Evolutionary conservation across 352 stramenopile genomes (phyloP), one percentile per base, ranked within the genome.

Genomic region (Pythium sukuiense): DNA sequence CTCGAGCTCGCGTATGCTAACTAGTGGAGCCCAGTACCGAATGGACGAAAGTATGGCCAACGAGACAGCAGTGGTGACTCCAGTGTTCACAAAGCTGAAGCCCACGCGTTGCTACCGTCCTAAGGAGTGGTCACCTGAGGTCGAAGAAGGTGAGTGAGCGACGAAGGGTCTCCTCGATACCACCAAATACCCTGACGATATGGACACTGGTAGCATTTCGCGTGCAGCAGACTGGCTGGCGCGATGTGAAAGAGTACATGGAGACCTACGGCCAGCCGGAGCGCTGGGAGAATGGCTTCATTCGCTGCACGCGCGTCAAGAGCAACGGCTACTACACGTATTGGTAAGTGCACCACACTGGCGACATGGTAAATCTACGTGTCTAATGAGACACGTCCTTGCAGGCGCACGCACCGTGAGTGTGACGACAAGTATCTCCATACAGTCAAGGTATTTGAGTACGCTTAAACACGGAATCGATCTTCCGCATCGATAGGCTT

Each of bases 261-360:
- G 78, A 89, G 63, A 86, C 76, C 29, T 90, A 92, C 48, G 83
- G 83, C 20, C 72, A 91, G 48, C 85, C 81, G 2, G 80, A 92
- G 24, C 81, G 81, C 53, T 92, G 83, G 83, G 67, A 82, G 26
- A 93, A 92, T 39, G 83, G 82, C 14, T 89, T 80, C 60, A 83
- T 93, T 58, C 83, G 82, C 14, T 93, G 83, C 73, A 93, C 85
- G 8, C 80, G 85, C 39, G 85, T 92, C 45, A 92, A 93, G 63
- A 86, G 76, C 66, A 93, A 89, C 55, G 83, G 85, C 18, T 93
- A 89, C 69, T 93, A 90, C 67, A 93, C 85, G 1, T 93, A 93
- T 63, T 93, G 85, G 83, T 85, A 61, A 20, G 63, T 65, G 29
- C 1, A n/a, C 13, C 12, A 6, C n/a, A 63, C 27, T 9, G 3